Evolutionary conservation across 1,284 basidiomycete species (phyloP).

Genomic region (Earliella scabrosa): DNA sequence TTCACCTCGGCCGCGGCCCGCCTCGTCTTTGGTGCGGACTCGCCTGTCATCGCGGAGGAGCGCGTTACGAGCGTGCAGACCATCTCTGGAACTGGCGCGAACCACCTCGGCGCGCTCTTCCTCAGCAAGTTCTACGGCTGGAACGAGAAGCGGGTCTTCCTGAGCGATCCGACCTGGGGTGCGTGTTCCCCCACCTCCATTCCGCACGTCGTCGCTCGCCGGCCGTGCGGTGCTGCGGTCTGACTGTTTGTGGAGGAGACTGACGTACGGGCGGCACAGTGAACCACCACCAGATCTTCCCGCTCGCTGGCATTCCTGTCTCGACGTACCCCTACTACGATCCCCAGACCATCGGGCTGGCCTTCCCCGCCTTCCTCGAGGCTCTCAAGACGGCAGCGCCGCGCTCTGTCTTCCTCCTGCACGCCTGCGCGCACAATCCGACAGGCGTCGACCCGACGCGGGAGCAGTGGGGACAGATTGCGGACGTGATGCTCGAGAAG

Average conservation of each 20-base stretch:
- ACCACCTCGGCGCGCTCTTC: constrained; percentile 92
- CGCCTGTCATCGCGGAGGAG: constrained; percentile 72
- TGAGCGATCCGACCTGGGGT: constrained; percentile 97
- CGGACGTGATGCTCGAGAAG: constrained; percentile 75
- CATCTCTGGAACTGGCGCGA: constrained; percentile 94
- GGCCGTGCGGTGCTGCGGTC: constrained; percentile 7
- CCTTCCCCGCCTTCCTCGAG: constrained; percentile 76
- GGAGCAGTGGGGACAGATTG: constrained; percentile 88
- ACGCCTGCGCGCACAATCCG: constrained; percentile 96
- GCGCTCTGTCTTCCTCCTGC: constrained; percentile 87
- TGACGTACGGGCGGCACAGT: constrained; percentile 47
- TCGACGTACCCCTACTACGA: constrained; percentile 92
- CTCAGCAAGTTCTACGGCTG: constrained; percentile 83
- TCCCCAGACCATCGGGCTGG: constrained; percentile 86
- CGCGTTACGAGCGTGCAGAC: constrained; percentile 85
- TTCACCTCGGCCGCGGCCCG: constrained; percentile 83
- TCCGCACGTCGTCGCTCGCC: background rate
- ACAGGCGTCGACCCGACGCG: constrained; percentile 93
- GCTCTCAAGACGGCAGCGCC: constrained; percentile 69
- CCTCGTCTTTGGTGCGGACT: constrained; percentile 80
- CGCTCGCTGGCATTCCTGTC: constrained; percentile 81
- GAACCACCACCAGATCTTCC: constrained; percentile 92
- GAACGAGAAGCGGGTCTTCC: constrained; percentile 70
- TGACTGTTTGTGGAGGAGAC: constrained; percentile 6
- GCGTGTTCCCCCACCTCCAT: constrained; percentile 32